These are phyloP conservation scores for Fusarium secorum DNA, from an alignment of 2,329 filamentous ascomycete species.

Conservation along the genomic window DNA sequence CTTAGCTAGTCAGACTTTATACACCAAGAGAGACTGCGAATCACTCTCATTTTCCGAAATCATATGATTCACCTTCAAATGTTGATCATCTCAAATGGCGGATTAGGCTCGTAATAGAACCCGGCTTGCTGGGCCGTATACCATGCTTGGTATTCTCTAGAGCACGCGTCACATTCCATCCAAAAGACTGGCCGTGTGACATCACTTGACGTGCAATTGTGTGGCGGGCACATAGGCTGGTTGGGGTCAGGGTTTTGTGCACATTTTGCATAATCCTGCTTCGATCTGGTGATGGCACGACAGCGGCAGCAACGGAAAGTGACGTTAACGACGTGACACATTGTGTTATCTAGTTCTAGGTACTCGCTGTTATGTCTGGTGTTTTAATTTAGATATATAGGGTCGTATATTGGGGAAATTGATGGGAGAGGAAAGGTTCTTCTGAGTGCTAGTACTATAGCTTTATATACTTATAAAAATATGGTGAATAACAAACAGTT, in stretches of 20 bases:
- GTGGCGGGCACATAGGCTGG: neutral
- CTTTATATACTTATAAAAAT: neutral
- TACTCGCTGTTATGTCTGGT: fast-evolving
- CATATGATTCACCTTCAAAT: neutral
- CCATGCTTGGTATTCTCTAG: neutral
- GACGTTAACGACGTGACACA: neutral
- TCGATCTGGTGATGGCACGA: neutral
- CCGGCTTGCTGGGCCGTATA: neutral
- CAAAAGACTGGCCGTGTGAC: neutral
- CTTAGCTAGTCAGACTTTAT: neutral
- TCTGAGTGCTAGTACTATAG: neutral
- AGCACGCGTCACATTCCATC: neutral
- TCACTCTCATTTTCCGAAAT: neutral
- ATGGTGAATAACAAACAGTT: neutral
- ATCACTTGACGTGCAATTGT: neutral
- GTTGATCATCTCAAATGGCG: neutral
- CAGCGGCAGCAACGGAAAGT: neutral
- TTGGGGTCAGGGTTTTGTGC: neutral
- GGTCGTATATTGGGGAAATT: neutral
- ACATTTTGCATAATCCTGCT: neutral
- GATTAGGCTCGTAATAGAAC: neutral
- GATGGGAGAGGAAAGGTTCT: neutral
- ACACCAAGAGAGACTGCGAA: neutral
- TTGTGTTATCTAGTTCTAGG: neutral
- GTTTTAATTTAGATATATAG: neutral